phyloP scores from a whole-genome alignment of 2,329 filamentous ascomycete genomes.

The Fusarium torreyae region DNA sequence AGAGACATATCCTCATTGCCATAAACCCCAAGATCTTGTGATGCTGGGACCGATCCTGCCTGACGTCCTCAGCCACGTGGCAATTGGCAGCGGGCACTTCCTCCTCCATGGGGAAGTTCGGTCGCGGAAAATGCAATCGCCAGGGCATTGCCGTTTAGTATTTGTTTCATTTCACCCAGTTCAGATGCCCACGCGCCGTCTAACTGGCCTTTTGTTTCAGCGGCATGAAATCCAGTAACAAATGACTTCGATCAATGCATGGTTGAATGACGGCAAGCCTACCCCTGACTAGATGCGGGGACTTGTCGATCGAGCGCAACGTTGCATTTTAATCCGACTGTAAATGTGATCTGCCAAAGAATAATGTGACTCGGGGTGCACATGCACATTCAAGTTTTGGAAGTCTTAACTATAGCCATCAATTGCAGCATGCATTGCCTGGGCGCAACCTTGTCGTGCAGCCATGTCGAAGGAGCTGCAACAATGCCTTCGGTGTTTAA shows the following conservation, averaged over 20 bases:
- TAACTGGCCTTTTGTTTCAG: background rate
- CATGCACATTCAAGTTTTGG: too few relatives aligned
- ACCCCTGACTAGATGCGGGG: conserved; percentile 1
- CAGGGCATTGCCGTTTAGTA: background rate
- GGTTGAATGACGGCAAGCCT: background rate
- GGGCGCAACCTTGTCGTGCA: too few relatives aligned
- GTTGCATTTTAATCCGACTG: conserved; percentile 1
- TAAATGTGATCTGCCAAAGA: too few relatives aligned
- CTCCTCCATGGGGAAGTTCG: background rate
- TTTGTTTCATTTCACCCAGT: background rate
- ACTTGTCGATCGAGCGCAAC: conserved; percentile 16
- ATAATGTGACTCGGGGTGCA: too few relatives aligned
- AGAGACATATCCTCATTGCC: too few relatives aligned
- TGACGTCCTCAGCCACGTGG: conserved; percentile 7
- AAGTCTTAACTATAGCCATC: too few relatives aligned
- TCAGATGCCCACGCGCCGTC: background rate
- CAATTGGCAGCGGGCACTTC: conserved; percentile 8
- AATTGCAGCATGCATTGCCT: too few relatives aligned
- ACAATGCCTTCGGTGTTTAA: too few relatives aligned
- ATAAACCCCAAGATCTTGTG: background rate
- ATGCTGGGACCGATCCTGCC: background rate
- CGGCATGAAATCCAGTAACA: conserved; percentile 12
- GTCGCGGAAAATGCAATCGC: background rate
- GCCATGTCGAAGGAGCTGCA: too few relatives aligned
- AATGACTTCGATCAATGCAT: background rate